These are phyloP conservation scores for Parsonsia alboflavescens DNA, from an alignment of 257 asterid genomes.

Conservation along the genomic window DNA sequence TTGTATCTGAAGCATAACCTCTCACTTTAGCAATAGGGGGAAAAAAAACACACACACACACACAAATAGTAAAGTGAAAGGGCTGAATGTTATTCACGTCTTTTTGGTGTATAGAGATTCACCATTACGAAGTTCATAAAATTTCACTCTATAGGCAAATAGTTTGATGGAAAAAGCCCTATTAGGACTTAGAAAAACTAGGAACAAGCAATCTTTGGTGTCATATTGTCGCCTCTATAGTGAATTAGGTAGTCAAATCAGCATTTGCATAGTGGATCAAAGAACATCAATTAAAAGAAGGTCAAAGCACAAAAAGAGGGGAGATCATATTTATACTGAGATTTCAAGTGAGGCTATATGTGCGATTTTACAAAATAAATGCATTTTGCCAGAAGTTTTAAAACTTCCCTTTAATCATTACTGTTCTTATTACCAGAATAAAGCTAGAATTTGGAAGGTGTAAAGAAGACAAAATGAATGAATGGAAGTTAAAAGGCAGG, in stretches of 20 bases:
- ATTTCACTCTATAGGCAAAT: too few relatives aligned
- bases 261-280: background rate
- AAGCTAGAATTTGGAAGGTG: background rate
- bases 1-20: too few relatives aligned
- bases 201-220: background rate
- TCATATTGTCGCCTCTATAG: background rate
- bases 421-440: background rate
- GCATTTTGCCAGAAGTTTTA: too few relatives aligned
- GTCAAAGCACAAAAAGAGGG: background rate
- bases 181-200: background rate
- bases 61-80: too few relatives aligned
- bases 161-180: background rate
- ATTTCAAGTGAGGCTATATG: background rate
- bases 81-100: too few relatives aligned
- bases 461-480: background rate
- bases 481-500: background rate
- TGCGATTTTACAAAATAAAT: too few relatives aligned
- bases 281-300: background rate
- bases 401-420: background rate
- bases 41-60: too few relatives aligned
- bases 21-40: too few relatives aligned
- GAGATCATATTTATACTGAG: background rate
- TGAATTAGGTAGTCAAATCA: background rate
- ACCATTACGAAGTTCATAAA: too few relatives aligned
- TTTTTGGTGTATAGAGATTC: too few relatives aligned